Base-by-base conservation (phyloP, 2,329 filamentous ascomycete genomes). In the Scytalidium lignicola region DNA sequence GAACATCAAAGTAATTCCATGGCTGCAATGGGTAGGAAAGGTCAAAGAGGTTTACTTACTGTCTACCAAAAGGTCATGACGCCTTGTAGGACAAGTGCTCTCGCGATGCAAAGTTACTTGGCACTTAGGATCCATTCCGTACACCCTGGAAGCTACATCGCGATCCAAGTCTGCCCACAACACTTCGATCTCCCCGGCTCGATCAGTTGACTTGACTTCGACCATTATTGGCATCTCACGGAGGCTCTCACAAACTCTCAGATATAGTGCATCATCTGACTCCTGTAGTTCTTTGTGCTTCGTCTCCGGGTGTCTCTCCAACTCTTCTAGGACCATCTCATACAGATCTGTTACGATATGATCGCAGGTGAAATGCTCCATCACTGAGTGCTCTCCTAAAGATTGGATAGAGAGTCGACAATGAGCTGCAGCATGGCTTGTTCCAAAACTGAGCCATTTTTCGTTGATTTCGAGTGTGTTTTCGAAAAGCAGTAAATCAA, bases 361-460 rank as follows among this genome's bases (percentile, higher is more conserved):
- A 29, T 54, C 48, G 17, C 47, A 55, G 12, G 43, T 40, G 26
- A 58, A 52, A 3, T 10, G 8, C 2, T 49, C 22, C 5, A 43
- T 41, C 29, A 6, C 23, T 10, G 29, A 5, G 5, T 40, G 6
- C 5, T 20, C 20, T 19, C 8, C 5, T 13, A 21, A 13, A 9
- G 9, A 29, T 15, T 13, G 32, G 13, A 19, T 5, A 17, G 48
- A 53, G 3, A 60, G 18, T 2, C 13, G 20, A 20, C 52, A 56
- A 3, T 48, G 17, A 3, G n/a, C 7, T 10, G 13, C 13, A 3
- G 9, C 6, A 44, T 59, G 53, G 18, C 54, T 56, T 2, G 12
- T 9, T 1, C 46, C 2, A 39, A 61, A 62, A 22, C 58, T 47
- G 3, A 61, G 48, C 51, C 52, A 61, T 43, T 61, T 62, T 5